These are phyloP conservation scores for Noccaea bulbosa DNA, from an alignment of 345 rosid genomes.

Conservation along the genomic window DNA sequence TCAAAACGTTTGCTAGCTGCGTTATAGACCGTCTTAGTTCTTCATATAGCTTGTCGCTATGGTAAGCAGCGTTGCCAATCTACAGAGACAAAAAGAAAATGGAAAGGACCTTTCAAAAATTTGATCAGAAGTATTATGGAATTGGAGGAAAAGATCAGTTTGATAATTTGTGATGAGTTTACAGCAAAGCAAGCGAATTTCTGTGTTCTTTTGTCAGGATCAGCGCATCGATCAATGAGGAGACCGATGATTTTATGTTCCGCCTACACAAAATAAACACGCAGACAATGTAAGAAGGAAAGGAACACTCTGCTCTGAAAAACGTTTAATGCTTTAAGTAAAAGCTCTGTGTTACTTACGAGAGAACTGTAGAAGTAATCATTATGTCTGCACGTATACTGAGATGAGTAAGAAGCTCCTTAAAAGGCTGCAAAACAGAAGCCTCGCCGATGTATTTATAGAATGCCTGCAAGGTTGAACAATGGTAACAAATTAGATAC, in stretches of 20 bases:
- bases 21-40: slow-evolving; percentile 88
- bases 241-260: slow-evolving; percentile 64
- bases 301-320: slow-evolving; percentile 22
- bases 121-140: not conserved
- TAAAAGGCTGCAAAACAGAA: slow-evolving; percentile 64
- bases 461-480: slow-evolving; percentile 65
- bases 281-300: slow-evolving; percentile 30
- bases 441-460: slow-evolving; percentile 84
- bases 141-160: not conserved
- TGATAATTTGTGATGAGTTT: slow-evolving; percentile 39
- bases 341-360: slow-evolving; percentile 51
- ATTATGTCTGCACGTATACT: slow-evolving; percentile 92
- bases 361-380: slow-evolving; percentile 76
- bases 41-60: slow-evolving; percentile 78
- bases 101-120: not conserved
- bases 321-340: slow-evolving; percentile 2
- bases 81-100: slow-evolving; percentile 39
- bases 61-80: slow-evolving; percentile 98
- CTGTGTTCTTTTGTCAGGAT: slow-evolving; percentile 86
- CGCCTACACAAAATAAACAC: slow-evolving; percentile 53
- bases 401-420: slow-evolving; percentile 70
- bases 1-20: slow-evolving; percentile 70
- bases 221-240: slow-evolving; percentile 93
- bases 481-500: slow-evolving; percentile 25
- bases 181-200: slow-evolving; percentile 99